Evolutionary conservation across 2,329 filamentous ascomycete species (phyloP), one percentile per base, ranked within the genome.

Genomic region (Furcasterigmium sp.): DNA sequence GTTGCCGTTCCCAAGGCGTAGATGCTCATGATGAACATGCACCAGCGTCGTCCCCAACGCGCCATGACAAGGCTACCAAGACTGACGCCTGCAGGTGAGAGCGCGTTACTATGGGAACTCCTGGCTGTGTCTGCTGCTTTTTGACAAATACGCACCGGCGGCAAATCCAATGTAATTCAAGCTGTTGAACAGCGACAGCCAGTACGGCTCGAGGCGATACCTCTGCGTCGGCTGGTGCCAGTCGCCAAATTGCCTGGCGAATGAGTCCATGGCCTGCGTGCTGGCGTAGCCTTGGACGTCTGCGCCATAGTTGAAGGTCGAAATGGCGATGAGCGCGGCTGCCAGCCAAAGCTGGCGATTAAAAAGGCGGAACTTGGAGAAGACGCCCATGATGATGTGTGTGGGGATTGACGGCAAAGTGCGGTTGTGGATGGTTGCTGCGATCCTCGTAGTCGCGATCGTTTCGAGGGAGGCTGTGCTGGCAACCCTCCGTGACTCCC

Each of bases 251-350:
- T 60, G 53, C 34, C 44, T 48, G 5, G 51, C 52, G 44, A 66
- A 69, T 15, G 60, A 48, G 18, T 55, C 51, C 64, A 68, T 67
- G 18, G 65, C 56, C 46, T 68, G 62, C 1, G 58, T 63, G 3
- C 58, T 61, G 11, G 57, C 52, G 50, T 64, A 64, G 19, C 41
- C 37, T 17, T 44, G 44, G 35, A 63, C 60, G 46, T 67, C 65
- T 35, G 68, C 64, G 41, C 63, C 63, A 56, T 65, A 68, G 49
- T 67, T 68, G 49, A 68, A 56, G 15, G 56, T 54, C 2, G 61
- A 65, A 2, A 67, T 30, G 28, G 60, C 56, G 36, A 66, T 55
- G 21, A 67, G 42, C 13, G 28, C 45, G 45, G 48, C 48, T 7
- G 46, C 48, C 21, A 48, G 42, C 15, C 48, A 44, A n/a, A 51